Evolutionary conservation across 1,284 basidiomycete species (phyloP), one percentile per base, ranked within the genome.

Genomic region (Moniliella sp.): DNA sequence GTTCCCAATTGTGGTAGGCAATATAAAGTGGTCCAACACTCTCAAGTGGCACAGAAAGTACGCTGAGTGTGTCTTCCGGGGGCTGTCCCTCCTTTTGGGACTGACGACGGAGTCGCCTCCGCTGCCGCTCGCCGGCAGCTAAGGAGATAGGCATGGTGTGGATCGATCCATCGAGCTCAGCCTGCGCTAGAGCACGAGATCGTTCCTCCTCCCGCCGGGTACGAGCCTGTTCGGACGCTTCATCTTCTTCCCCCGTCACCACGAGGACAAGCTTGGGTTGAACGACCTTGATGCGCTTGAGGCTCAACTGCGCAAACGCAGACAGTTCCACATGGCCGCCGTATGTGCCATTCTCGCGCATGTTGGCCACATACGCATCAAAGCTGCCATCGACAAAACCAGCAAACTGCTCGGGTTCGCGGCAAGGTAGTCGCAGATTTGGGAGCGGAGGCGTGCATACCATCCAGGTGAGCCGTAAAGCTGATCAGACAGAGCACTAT

Each of bases 311-410:
- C 2, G 83, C 75, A 57, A 84, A 88, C 0, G 81, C 81, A 10
- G 76, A 77, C 5, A 88, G 67, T 57, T 88, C 83, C 46, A 88
- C 69, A 61, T 88, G 80, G 0, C 81, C 82, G 25, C 80, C 83
- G 45, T 86, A 88, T 0, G 80, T 83, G 16, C 75, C 80, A 73
- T 53, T 37, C 25, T 25, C 41, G 18, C 61, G 42, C 61, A 55
- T 38, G 7, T 37, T 33, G 2, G 36, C n/a, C 8, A 58, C 42
- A 32, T 58, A 58, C 21, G 44, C 43, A 19, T 48, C 48, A 15
- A 57, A 57, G 47, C 79, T 79, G 48, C 80, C 78, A 53, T 88
- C 82, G 23, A 84, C 78, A 55, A 88, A 88, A 3, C 76, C 76
- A 37, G 73, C 77, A 57, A 83, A 88, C 16, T 75, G 69, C 28